Evolutionary conservation across 148 eudicot genomes (phyloP).

Genomic region (Amaranthus palmeri): DNA sequence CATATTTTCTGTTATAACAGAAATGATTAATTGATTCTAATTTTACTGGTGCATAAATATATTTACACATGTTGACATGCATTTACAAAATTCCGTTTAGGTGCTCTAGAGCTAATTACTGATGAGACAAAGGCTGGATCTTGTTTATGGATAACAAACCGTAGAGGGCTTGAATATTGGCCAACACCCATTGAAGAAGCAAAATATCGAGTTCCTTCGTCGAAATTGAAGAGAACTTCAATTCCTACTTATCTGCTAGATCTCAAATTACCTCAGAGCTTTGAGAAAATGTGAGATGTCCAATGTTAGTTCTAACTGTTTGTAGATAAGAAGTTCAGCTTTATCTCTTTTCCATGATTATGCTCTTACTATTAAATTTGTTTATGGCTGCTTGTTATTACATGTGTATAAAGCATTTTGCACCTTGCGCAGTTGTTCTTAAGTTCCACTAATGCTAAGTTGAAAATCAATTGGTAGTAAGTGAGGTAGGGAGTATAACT

Average conservation of each 20-base stretch:
- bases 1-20: not conserved
- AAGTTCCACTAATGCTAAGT: not conserved
- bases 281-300: slow-evolving; percentile 74
- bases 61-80: slow-evolving; percentile 14
- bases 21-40: slow-evolving; percentile 4
- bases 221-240: slow-evolving; percentile 37
- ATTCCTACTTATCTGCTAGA: slow-evolving; percentile 27
- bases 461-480: not conserved
- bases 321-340: not conserved
- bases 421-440: not conserved
- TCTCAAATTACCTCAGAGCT: slow-evolving; percentile 64
- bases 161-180: slow-evolving; percentile 93
- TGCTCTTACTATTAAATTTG: not conserved
- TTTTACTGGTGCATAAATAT: not conserved
- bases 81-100: slow-evolving; percentile 33
- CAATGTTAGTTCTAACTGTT: not conserved
- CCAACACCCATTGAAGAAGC: slow-evolving; percentile 88
- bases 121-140: slow-evolving; percentile 87
- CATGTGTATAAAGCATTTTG: not conserved
- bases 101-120: slow-evolving; percentile 75
- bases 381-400: not conserved
- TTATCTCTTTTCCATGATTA: not conserved
- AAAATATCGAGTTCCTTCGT: slow-evolving; percentile 55
- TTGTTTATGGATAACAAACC: slow-evolving; percentile 90
- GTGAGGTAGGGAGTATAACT: not conserved